A percentile compares a stretch with the other conserved stretches of the same genome.
Conservation (phyloP, 2,329 filamentous ascomycete species). For the Pestalotiopsis sp. region DNA sequence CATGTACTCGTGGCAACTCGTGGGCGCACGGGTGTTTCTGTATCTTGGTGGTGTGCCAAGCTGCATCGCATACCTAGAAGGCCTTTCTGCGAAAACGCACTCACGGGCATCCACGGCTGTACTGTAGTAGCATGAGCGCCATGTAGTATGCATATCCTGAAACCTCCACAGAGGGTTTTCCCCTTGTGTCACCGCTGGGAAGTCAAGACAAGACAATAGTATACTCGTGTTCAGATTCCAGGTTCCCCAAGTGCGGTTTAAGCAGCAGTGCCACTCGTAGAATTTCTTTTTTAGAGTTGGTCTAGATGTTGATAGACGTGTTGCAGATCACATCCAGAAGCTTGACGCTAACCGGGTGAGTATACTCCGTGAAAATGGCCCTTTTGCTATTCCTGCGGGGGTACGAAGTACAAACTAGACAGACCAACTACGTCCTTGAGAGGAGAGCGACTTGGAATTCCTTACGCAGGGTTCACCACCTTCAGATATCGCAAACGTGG, state of each 20-base stretch:
- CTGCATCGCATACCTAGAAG: neutral
- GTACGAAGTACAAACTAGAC: neutral
- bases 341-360: neutral
- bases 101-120: neutral
- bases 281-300: neutral
- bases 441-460: neutral
- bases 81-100: neutral
- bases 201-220: neutral
- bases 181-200: neutral
- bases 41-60: neutral
- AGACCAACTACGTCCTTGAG: neutral
- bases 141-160: constrained; percentile 2
- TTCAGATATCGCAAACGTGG: neutral
- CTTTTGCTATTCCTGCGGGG: too few species aligned
- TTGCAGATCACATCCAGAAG: neutral
- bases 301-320: neutral
- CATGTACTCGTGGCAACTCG: constrained; percentile 4
- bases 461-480: neutral
- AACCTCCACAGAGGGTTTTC: neutral
- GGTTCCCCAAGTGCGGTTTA: neutral
- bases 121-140: neutral
- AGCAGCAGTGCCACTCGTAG: neutral
- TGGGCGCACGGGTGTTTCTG: neutral
- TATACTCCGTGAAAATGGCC: neutral
- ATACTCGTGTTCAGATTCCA: neutral